Base-by-base conservation (phyloP, 805 yeast species). In the Danielia oregonensis region DNA sequence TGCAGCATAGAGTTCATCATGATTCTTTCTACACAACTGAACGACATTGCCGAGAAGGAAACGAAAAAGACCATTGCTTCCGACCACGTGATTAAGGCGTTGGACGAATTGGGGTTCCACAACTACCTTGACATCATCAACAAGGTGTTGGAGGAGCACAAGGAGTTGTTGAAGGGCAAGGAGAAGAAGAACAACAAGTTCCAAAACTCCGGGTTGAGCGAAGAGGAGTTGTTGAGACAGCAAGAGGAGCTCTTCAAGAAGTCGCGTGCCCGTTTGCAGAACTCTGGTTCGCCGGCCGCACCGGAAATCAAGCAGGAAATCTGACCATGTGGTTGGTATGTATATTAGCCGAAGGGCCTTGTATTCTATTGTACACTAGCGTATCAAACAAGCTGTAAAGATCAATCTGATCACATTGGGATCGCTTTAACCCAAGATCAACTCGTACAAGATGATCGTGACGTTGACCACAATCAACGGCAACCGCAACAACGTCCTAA, bases 1-100 rank as follows among this genome's bases (percentile, higher is more conserved):
- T 91, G 96, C 59, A 88, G 97, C 51, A 87, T 93, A 36, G 96
- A 88, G 61, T 91, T 93, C 57, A 82, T 93, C 40, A 91, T 93
- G 95, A 86, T 91, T 39, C 67, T 91, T 27, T 84, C 96, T 8
- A 86, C 95, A 3, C 95, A 88, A 62, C 82, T 91, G 36, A 89
- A 91, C 51, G 97, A 93, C 43, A 88, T 93, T 46, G 97, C 97
- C 1, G 97, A 93, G 50, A 84, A 83, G 50, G 98, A 93, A 56
- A 79, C 94, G 35, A 93, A 93, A 60, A 93, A 93, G 61, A 93
- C 98, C 2, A 93, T 93, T 28, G 95, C 96, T 0, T 83, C 95
- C 2, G 98, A 93, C 57, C 98, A 93, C 56, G 97, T 93, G 24
- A 74, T 91, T 43, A 84, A 82, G 52, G 97, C 97, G 0, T 65